Base-by-base conservation (phyloP, 768 basidiomycete species). In the Boletellus sp. region DNA sequence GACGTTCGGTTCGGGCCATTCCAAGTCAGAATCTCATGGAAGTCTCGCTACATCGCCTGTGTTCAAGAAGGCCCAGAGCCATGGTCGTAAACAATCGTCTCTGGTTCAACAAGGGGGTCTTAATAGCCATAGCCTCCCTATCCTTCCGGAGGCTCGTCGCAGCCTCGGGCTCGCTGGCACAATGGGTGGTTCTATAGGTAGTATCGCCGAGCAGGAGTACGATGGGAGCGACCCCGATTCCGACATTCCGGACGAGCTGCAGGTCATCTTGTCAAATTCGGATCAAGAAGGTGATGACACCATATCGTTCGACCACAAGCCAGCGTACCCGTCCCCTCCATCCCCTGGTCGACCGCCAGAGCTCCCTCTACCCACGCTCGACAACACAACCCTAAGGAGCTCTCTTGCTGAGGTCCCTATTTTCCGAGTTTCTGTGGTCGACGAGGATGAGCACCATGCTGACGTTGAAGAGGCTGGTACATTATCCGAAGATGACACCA, bases 191-290 rank as follows among this genome's bases (percentile, higher is more conserved):
- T 81, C 79, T 0, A 72, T 78, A 42, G 72, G 72, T 4, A 76
- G 76, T 20, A 76, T 76, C 43, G 66, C 64, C 1, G 75, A 73
- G 47, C 70, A 70, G 15, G 75, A 74, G 17, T 55, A 77, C 8
- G 78, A 84, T 33, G 73, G 70, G 3, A 78, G 78, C 9, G 84
- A 88, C 58, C 84, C 79, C 0, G 83, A 89, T 62, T 86, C 83
- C 2, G 87, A 92, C 57, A 86, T 90, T n/a, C 87, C 90, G 1
- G 79, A 86, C 36, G 90, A 91, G 64, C 63, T 91, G 48, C 81
- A 83, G 54, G 72, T 73, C 20, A 81, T 91, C 41, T 64, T 91
- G 22, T 73, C 72, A 0, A 60, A 70, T 64, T 58, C 74, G 45
- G 54, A 74, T 49, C 65, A 67, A 17, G 70, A 69, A 28, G 64